Evolutionary conservation across 2,329 filamentous ascomycete species (phyloP), one percentile per base, ranked within the genome.

Genomic region (Orbilia blumenaviensis): DNA sequence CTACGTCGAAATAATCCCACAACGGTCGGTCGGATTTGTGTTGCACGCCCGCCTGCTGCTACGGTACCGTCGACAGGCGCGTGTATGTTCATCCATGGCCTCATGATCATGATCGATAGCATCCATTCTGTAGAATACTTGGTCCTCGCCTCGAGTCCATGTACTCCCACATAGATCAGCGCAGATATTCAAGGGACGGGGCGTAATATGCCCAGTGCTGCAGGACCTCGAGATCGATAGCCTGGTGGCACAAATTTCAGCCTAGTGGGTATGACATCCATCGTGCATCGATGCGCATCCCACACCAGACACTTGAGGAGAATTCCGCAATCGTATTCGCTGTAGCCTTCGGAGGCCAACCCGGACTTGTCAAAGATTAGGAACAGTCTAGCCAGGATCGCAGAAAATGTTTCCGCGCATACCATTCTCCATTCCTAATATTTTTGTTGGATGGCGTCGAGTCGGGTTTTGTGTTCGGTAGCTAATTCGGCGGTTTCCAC

Each of bases 301-400:
- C 23, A 36, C 21, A 18, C 52, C 41, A 29, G 7, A 8, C 38
- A 44, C 29, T 62, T 52, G 61, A 54, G 36, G 50, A 34, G 52
- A 58, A 61, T 52, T 41, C 46, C 32, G 18, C 23, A 27, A 56
- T 62, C 10, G 14, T 8, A 62, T 67, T 67, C 29, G 63, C 46
- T 63, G 50, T n/a, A 67, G 44, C 18, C 54, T 41, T 76, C 72
- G 64, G 72, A 61, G 64, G 64, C 72, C 14, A 69, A 69, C 72
- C 64, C 58, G 72, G 72, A 44, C 62, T 62, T 67, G 54, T 67
- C 42, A 36, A 75, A 50, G 58, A 62, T 63, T 29, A 36, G 38
- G 29, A 29, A 32, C 36, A 46, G 52, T 29, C 25, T 38, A 52
- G 54, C 61, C 52, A 74, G 61, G 52, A 64, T 23, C 62, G 63